Percentiles rank a stretch among this genome's conserved stretches.
phyloP scores from a whole-genome alignment of 1,284 basidiomycete species.

The Heterobasidion occidentale region DNA sequence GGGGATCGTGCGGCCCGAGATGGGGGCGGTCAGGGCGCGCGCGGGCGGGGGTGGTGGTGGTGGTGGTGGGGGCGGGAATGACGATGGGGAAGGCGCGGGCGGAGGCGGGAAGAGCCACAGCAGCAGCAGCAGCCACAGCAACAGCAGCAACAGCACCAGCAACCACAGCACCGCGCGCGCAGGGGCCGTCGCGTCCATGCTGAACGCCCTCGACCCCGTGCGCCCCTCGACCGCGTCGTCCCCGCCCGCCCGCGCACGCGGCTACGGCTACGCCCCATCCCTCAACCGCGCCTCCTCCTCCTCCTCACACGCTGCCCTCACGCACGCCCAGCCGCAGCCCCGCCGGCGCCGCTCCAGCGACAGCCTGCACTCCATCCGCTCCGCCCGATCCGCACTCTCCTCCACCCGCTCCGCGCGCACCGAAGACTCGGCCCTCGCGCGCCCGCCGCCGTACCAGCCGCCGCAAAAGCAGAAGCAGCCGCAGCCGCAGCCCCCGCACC shows the following conservation, averaged over 20 bases:
- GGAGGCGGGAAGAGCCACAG: not conserved
- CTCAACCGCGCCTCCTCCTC: not conserved
- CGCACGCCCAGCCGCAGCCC: not conserved
- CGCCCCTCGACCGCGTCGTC: not conserved
- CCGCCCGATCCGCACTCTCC: conserved; percentile 28
- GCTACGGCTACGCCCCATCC: not conserved
- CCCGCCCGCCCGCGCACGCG: not conserved
- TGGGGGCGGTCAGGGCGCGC: conserved; percentile 2
- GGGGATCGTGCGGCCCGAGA: conserved; percentile 28
- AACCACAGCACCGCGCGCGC: not conserved
- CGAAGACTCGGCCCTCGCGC: conserved; percentile 3
- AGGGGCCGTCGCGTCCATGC: conserved; percentile 2
- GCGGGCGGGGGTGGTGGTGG: not conserved
- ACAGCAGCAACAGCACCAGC: not conserved
- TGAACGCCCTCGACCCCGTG: conserved; percentile 5
- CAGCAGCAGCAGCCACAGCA: not conserved
- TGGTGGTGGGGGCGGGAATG: not conserved
- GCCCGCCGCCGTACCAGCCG: not conserved
- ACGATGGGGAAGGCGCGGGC: not conserved
- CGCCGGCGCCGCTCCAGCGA: conserved; percentile 23
- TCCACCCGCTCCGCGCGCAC: conserved; percentile 15
- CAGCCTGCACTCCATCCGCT: conserved; percentile 33
- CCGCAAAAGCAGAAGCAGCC: too few species aligned
- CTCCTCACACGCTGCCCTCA: not conserved
- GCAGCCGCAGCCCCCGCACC: conserved; percentile 18